phyloP scores from a whole-genome alignment of 108 stramenopile species.

The Fistulifera pelliculosa region DNA sequence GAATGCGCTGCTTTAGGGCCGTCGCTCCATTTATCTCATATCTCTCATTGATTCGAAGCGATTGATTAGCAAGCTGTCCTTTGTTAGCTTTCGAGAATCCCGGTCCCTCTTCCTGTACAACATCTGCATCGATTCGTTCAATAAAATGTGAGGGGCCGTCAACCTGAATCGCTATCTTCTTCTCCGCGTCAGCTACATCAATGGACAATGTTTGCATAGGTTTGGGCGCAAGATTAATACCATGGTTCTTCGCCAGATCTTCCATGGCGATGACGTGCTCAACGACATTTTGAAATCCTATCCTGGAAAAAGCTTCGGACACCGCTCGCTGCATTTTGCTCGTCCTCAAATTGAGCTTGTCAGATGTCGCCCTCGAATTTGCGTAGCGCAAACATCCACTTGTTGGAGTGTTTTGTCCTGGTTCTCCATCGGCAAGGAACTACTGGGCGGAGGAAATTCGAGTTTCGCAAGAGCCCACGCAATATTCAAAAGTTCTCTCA shows the following conservation, averaged over 20 bases:
- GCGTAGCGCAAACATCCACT: slow-evolving; percentile 13
- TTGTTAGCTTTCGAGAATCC: no score
- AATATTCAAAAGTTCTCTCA: slow-evolving; percentile 62
- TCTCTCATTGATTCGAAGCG: slow-evolving; percentile 10
- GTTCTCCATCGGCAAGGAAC: slow-evolving; percentile 31
- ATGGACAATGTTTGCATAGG: slow-evolving; percentile 7
- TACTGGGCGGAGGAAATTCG: slow-evolving; percentile 45
- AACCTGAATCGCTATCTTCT: slow-evolving; percentile 64
- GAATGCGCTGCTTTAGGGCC: slow-evolving; percentile 49
- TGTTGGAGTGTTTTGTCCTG: slow-evolving; percentile 5
- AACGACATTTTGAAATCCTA: slow-evolving; percentile 61
- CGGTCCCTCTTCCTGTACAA: slow-evolving; percentile 3
- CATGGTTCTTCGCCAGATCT: slow-evolving; percentile 31
- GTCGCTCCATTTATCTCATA: slow-evolving; percentile 65
- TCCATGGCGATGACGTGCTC: slow-evolving; percentile 57
- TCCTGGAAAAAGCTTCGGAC: slow-evolving; percentile 38
- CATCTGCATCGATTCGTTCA: slow-evolving; percentile 32
- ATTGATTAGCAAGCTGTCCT: no score
- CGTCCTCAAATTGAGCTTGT: slow-evolving; percentile 28
- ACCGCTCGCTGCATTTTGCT: slow-evolving; percentile 57
- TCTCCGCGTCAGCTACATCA: background rate
- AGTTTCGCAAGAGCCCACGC: slow-evolving; percentile 78
- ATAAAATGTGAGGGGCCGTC: slow-evolving; percentile 81
- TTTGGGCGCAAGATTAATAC: slow-evolving; percentile 22
- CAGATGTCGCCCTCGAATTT: slow-evolving; percentile 12